Percentiles rank a stretch among this genome's conserved stretches.
These are phyloP conservation scores for Penicillium nordicum DNA, from an alignment of 2,329 filamentous ascomycete species.

Conservation along the genomic window DNA sequence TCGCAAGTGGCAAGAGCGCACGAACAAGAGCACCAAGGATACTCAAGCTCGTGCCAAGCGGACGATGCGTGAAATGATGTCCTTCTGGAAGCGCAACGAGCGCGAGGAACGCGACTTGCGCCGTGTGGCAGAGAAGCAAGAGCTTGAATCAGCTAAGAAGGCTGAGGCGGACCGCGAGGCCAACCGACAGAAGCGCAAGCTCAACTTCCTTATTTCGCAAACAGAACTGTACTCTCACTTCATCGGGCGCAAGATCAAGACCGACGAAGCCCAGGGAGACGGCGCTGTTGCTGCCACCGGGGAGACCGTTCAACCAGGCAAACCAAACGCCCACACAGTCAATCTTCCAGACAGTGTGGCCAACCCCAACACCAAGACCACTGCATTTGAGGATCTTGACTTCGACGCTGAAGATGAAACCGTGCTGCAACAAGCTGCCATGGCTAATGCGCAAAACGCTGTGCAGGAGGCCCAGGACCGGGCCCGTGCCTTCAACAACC, in stretches of 20 bases:
- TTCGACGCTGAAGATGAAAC: conserved; percentile 95
- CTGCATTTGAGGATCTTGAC: conserved; percentile 88
- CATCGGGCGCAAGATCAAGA: conserved; percentile 99
- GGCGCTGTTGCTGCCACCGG: conserved; percentile 62
- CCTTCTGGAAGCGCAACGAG: conserved; percentile 99
- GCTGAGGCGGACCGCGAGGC: conserved; percentile 97
- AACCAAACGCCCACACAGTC: conserved; percentile 41
- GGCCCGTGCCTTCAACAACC: conserved; percentile 90
- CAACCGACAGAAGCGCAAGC: conserved; percentile 94
- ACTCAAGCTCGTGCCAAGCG: conserved; percentile 94
- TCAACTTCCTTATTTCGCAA: conserved; percentile 98
- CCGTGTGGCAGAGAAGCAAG: conserved; percentile 90
- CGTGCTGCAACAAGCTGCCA: conserved; percentile 73
- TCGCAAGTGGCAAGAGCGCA: conserved; percentile 92
- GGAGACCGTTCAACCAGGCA: conserved; percentile 35
- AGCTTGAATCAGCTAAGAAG: conserved; percentile 93
- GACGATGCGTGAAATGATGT: conserved; percentile 99
- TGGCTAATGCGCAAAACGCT: conserved; percentile 93
- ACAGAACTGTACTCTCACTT: conserved; percentile 99
- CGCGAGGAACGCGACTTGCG: conserved; percentile 92
- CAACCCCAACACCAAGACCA: conserved; percentile 67
- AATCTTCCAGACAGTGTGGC: conserved; percentile 48
- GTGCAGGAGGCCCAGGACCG: conserved; percentile 92
- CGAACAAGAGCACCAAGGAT: conserved; percentile 98
- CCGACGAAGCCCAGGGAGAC: conserved; percentile 89